Evolutionary conservation across 495 filamentous ascomycete species (phyloP).

Genomic region (Xylaria grammica): DNA sequence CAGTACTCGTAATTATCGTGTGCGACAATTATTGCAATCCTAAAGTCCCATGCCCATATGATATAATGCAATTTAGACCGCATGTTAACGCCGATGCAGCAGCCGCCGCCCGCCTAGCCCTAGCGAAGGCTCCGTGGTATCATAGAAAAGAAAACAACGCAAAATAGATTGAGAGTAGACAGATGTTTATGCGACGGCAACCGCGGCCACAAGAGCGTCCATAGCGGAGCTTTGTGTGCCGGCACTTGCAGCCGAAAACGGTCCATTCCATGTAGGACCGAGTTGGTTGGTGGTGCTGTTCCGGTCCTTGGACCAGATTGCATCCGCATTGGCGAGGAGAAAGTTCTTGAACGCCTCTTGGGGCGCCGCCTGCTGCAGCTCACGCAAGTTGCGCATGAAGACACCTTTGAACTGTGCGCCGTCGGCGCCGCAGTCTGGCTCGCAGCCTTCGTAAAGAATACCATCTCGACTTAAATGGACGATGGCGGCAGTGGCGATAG

Average conservation of each 20-base stretch:
- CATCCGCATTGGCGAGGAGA: slow-evolving; percentile 65
- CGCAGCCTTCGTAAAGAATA: slow-evolving; percentile 70
- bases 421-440: slow-evolving; percentile 66
- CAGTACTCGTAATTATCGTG: slow-evolving; percentile 3
- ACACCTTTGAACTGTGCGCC: slow-evolving; percentile 80
- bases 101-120: not conserved
- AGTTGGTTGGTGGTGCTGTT: slow-evolving; percentile 55
- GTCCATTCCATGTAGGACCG: slow-evolving; percentile 64
- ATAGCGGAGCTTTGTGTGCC: slow-evolving; percentile 71
- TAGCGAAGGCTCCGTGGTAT: slow-evolving; percentile 12
- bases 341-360: slow-evolving; percentile 57
- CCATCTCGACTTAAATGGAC: slow-evolving; percentile 57
- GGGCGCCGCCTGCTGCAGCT: slow-evolving; percentile 59
- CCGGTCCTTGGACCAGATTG: slow-evolving; percentile 70
- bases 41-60: not conserved
- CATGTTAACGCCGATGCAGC: slow-evolving; percentile 5
- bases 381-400: slow-evolving; percentile 72
- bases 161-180: not conserved
- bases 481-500: slow-evolving; percentile 71
- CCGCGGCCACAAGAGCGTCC: slow-evolving; percentile 72
- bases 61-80: not conserved
- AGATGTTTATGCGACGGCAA: slow-evolving; percentile 39
- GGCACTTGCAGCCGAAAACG: slow-evolving; percentile 50
- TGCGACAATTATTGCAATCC: not conserved
- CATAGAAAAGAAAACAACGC: not conserved